These are phyloP conservation scores for Cordyceps cateniannulata DNA, from an alignment of 2,329 filamentous ascomycete species.

Conservation along the genomic window DNA sequence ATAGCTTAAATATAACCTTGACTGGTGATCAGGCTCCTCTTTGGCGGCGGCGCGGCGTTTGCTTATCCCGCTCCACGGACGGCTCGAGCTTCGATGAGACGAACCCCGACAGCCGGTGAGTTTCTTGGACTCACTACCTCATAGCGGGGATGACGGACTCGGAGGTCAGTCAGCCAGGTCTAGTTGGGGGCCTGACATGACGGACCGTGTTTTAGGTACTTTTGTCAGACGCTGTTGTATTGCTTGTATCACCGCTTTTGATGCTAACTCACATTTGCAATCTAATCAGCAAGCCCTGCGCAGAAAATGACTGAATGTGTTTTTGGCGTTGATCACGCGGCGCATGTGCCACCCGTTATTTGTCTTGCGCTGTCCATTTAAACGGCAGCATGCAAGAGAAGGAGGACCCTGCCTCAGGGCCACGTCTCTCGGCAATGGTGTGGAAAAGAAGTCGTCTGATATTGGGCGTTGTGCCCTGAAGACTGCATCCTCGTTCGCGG, in stretches of 20 bases:
- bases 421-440: too few species aligned
- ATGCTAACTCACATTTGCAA: not conserved
- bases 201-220: not conserved
- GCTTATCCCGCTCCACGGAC: not conserved
- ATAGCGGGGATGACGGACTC: not conserved
- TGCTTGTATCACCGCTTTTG: not conserved
- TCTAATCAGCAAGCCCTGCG: not conserved
- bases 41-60: not conserved
- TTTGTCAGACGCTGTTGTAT: not conserved
- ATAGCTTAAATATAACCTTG: not conserved
- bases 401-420: not conserved
- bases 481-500: not conserved
- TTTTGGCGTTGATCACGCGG: not conserved
- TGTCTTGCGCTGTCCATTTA: not conserved
- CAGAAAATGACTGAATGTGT: not conserved
- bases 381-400: not conserved
- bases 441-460: not conserved
- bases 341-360: not conserved
- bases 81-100: not conserved
- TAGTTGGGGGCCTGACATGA: not conserved
- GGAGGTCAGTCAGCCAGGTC: not conserved
- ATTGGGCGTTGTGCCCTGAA: not conserved
- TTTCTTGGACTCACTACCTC: not conserved
- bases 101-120: not conserved
- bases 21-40: not conserved